Percentiles rank a stretch among this genome's conserved stretches.
phyloP scores from a whole-genome alignment of 805 yeast species.

The Ogataea haglerorum region DNA sequence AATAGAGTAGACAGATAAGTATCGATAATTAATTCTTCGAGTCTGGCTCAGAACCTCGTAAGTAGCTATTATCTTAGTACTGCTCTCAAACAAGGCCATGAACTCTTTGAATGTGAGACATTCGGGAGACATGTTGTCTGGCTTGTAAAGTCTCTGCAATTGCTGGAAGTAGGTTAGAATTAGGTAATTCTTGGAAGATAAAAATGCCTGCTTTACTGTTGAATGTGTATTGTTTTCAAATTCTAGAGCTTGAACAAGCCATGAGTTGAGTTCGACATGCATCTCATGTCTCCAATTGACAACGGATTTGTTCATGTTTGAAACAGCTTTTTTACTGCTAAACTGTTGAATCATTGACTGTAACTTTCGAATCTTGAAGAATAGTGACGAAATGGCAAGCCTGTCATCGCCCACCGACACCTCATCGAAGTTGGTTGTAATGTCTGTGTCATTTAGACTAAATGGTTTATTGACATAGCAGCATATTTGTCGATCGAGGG shows the following conservation, averaged over 20 bases:
- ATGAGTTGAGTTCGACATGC: constrained; percentile 17
- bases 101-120: constrained; percentile 8
- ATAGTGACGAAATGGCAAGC: constrained; percentile 12
- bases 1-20: constrained; percentile 21
- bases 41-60: constrained; percentile 12
- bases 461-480: constrained; percentile 45
- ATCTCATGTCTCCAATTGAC: constrained; percentile 13
- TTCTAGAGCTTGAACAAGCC: constrained; percentile 11
- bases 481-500: constrained; percentile 45
- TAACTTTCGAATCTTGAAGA: constrained; percentile 15
- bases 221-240: not conserved
- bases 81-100: constrained; percentile 12
- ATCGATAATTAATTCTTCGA: constrained; percentile 21
- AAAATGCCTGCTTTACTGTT: not conserved
- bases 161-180: constrained; percentile 21
- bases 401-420: constrained; percentile 2
- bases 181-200: constrained; percentile 14
- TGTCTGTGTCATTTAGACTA: constrained; percentile 39
- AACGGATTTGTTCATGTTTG: not conserved
- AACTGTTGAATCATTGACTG: constrained; percentile 22
- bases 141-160: constrained; percentile 18
- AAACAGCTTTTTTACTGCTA: constrained; percentile 3
- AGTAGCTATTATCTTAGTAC: constrained; percentile 11
- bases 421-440: constrained; percentile 10
- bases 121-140: constrained; percentile 6